Base-by-base conservation (phyloP, 257 asterid species). In the Salvia splendens region DNA sequence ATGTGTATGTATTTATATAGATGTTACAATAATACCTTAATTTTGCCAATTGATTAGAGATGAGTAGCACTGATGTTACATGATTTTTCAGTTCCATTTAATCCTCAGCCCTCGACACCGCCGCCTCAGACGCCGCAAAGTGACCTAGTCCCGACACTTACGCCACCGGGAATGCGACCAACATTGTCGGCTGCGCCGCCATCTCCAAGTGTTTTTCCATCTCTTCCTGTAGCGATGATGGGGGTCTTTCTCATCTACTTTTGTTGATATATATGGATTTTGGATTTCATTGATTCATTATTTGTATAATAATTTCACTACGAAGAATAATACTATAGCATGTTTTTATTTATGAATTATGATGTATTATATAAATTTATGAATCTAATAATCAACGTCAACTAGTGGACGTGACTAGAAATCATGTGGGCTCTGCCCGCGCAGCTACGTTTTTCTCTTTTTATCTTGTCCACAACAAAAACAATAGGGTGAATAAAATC, bases 391-490 rank as follows among this genome's bases (percentile, higher is more conserved):
- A 6, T 0, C 0, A 8, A 38, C 1, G 6, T 38, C 28, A 15
- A 14, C 46, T 15, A 8, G 95, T 88, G 95, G 98, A 82, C 91
- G 95, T 93, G 97, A 93, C 97, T 93, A 86, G 97, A 90, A 90
- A 90, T 88, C 97, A 90, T 90, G 95, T 86, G 97, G 95, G 95
- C 96, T 88, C 2, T 88, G 94, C 96, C 95, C 95, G 96, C 95
- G 97, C 95, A 86, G 93, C 95, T 89, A 87, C 96, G 96, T 7
- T 64, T 50, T 52, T 5, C 6, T 15, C 7, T 15, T 15, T 40
- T 40, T 40, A 24, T 24, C 2, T 24, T 24, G 30, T 24, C 30
- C 30, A 24, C 2, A 1, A 6, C 38, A 33, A 33, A 0, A 33
- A 33, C 5, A 33, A 33, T 4, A 33, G 5, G 36, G 36, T 33